These are phyloP conservation scores for Cymodocea nodosa DNA, from an alignment of 116 monocot genomes.

Conservation along the genomic window DNA sequence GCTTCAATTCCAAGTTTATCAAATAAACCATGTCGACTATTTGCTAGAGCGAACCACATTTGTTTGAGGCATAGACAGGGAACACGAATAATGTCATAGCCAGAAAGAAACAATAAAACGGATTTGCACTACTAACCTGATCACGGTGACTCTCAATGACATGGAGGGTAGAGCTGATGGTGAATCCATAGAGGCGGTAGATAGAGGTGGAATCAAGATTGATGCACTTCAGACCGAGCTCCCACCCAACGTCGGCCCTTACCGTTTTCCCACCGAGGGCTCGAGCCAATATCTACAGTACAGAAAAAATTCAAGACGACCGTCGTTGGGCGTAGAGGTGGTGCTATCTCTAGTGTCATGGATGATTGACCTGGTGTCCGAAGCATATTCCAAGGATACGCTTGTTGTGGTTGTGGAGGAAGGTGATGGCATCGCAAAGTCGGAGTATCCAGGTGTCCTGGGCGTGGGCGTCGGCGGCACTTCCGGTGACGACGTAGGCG, in stretches of 20 bases:
- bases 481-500: conserved; percentile 29
- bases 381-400: conserved; percentile 30
- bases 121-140: conserved; percentile 13
- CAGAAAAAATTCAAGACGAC: too few relatives aligned
- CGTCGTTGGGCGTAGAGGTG: too few relatives aligned
- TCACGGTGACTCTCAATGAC: conserved; percentile 34
- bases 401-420: conserved; percentile 12
- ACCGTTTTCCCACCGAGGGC: conserved; percentile 31
- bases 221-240: conserved; percentile 29
- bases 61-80: too few relatives aligned
- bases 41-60: too few relatives aligned
- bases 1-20: too few relatives aligned
- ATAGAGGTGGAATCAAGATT: conserved; percentile 8
- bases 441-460: conserved; percentile 18
- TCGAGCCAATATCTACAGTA: conserved; percentile 10
- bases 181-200: conserved; percentile 7
- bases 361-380: conserved; percentile 27
- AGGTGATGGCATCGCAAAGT: conserved; percentile 8
- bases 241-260: conserved; percentile 26
- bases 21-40: too few relatives aligned
- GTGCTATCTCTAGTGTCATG: too few relatives aligned
- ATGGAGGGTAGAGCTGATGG: conserved; percentile 3
- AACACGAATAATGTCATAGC: too few relatives aligned
- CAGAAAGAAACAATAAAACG: too few relatives aligned
- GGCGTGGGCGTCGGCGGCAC: conserved; percentile 25